Base-by-base conservation (phyloP, 345 rosid genomes). In the Anacardium occidentale region DNA sequence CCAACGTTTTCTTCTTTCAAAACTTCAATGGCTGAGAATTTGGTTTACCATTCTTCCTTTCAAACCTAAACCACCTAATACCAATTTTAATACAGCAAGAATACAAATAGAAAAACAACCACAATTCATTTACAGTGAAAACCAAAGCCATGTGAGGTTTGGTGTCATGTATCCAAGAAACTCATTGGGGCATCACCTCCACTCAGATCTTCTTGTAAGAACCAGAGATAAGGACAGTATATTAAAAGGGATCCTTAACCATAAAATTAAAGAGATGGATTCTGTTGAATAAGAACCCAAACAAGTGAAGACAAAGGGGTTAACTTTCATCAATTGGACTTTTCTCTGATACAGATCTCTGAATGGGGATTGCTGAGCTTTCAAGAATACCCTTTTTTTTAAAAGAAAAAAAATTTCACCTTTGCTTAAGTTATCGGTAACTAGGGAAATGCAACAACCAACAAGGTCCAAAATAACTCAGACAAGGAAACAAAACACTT, bases 61-160 rank as follows among this genome's bases (percentile, higher is more conserved):
- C 72, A 74, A 37, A 77, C 84, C 79, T 57, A 81, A 81, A 76
- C 82, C 68, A 88, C 86, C 89, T 80, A 86, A 86, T 77, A 71
- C 83, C 78, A 70, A 55, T 5, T 57, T 80, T 56, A 84, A 79
- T 76, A 86, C 57, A 68, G 64, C 71, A 83, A 82, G 77, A 82
- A 72, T 81, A 84, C 89, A 89, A 73, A 66, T 21, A 56, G 68
- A 67, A 68, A 40, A 83, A 80, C 84, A 63, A 77, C 79, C 73
- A 34, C 62, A 62, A 79, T 42, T 37, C 57, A 74, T 44, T 69
- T 57, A 69, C 55, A 61, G 67, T 8, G 69, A 54, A 70, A 58
- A 72, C 48, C 53, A 64, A 42, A 29, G 68, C 47, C 85, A 81
- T 80, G 78, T 74, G 82, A 69, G 69, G 68, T 51, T 69, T 68